Evolutionary conservation across 2,329 filamentous ascomycete genomes (phyloP).

Genomic region (Botryosphaeria dothidea): DNA sequence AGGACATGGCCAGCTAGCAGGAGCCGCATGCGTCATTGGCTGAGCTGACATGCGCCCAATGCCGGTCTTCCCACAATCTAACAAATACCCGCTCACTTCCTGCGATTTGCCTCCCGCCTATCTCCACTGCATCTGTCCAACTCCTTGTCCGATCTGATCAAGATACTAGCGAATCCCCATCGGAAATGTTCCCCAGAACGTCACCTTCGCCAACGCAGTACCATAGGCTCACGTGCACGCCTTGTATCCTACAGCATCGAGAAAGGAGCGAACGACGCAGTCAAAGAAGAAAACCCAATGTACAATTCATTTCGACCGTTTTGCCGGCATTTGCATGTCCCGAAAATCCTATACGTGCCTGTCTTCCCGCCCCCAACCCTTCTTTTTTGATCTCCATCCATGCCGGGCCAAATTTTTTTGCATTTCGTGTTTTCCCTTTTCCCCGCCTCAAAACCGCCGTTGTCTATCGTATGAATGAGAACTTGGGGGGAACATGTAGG

Average conservation of each 20-base stretch:
- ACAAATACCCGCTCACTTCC: neutral
- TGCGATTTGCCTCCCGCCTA: neutral
- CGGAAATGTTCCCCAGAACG: too few relatives aligned
- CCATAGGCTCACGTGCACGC: too few relatives aligned
- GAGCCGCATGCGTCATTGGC: slow-evolving; percentile 10
- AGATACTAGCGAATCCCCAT: too few relatives aligned
- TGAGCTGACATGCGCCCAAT: neutral
- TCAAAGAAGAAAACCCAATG: neutral
- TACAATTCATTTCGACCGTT: neutral
- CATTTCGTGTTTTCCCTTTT: neutral
- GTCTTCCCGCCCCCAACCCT: neutral
- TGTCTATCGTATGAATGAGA: neutral
- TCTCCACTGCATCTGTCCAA: neutral
- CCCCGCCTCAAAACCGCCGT: neutral
- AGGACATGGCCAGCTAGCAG: too few relatives aligned
- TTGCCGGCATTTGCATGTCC: neutral
- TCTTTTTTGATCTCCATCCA: neutral
- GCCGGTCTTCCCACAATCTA: neutral
- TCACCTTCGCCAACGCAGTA: too few relatives aligned
- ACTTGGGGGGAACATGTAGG: neutral
- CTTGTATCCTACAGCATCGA: too few relatives aligned
- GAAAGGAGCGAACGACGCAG: too few relatives aligned
- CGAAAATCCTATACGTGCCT: neutral
- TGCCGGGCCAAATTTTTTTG: neutral
- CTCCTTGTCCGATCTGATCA: neutral